phyloP scores from a whole-genome alignment of 805 yeast genomes.

The Wickerhamomyces bovis region DNA sequence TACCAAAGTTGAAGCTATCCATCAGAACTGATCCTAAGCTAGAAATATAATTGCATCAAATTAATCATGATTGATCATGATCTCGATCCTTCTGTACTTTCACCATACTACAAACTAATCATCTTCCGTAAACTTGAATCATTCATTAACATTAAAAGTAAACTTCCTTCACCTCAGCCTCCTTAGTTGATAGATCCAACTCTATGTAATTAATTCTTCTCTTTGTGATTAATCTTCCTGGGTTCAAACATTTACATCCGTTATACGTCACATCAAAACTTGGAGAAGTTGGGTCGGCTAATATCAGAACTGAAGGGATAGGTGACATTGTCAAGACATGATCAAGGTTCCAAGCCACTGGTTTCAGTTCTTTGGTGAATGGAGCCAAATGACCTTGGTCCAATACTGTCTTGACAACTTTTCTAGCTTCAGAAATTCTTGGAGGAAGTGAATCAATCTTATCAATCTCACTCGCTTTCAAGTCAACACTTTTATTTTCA shows the following conservation, averaged over 20 bases:
- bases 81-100: too few species aligned
- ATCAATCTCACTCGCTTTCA: slow-evolving; percentile 23
- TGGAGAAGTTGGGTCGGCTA: slow-evolving; percentile 71
- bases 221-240: slow-evolving; percentile 49
- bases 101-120: too few species aligned
- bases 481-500: slow-evolving; percentile 15
- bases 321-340: slow-evolving; percentile 68
- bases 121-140: slow-evolving; percentile 11
- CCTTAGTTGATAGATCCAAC: slow-evolving; percentile 56
- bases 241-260: slow-evolving; percentile 74
- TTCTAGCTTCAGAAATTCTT: slow-evolving; percentile 54
- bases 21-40: neutral
- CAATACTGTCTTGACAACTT: slow-evolving; percentile 69
- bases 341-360: slow-evolving; percentile 66
- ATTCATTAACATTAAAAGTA: slow-evolving; percentile 25
- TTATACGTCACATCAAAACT: slow-evolving; percentile 70
- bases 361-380: slow-evolving; percentile 52
- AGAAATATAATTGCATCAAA: neutral
- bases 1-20: slow-evolving; percentile 8
- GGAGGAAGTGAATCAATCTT: slow-evolving; percentile 34
- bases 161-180: slow-evolving; percentile 41
- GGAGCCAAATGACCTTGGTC: slow-evolving; percentile 91
- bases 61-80: too few species aligned
- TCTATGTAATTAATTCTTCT: slow-evolving; percentile 63
- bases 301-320: slow-evolving; percentile 57